Evolutionary conservation across 1,139 yeast species (phyloP).

Genomic region (Scheffersomyces segobiensis): DNA sequence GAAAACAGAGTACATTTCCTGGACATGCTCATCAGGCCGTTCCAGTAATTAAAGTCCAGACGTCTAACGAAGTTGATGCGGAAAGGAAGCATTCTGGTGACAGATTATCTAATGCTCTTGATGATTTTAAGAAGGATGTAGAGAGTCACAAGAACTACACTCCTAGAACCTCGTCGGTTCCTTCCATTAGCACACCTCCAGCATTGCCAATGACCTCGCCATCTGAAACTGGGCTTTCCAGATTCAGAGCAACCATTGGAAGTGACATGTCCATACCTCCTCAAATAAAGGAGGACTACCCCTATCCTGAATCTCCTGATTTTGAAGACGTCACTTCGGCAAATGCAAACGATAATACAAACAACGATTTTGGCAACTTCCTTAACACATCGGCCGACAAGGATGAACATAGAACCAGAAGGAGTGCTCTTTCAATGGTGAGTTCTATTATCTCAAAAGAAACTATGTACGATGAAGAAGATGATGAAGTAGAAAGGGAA

Average conservation of each 20-base stretch:
- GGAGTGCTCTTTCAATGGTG: conserved; percentile 43
- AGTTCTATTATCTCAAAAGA: conserved; percentile 46
- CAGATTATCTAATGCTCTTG: conserved; percentile 31
- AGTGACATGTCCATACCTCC: not conserved
- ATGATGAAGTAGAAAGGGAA: conserved; percentile 39
- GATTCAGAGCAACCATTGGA: conserved; percentile 4
- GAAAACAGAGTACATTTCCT: not conserved
- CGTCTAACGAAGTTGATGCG: not conserved
- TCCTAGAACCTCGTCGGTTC: conserved; percentile 13
- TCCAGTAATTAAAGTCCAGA: not conserved
- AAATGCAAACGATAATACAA: conserved; percentile 9
- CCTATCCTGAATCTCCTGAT: conserved; percentile 6
- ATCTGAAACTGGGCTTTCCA: conserved; percentile 10
- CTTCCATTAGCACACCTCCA: conserved; percentile 4
- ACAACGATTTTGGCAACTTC: conserved; percentile 33
- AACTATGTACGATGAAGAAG: conserved; percentile 26
- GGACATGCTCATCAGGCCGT: not conserved
- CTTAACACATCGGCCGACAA: conserved; percentile 14
- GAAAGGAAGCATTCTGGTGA: conserved; percentile 1
- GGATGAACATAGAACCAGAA: conserved; percentile 13
- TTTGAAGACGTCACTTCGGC: conserved; percentile 5
- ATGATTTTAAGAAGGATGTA: conserved; percentile 32
- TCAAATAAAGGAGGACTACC: not conserved
- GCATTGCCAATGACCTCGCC: conserved; percentile 12
- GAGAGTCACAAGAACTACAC: conserved; percentile 22